A percentile compares a stretch with the other conserved stretches of the same genome.
These are phyloP conservation scores for Tolypocladium guangdongense DNA, from an alignment of 2,329 filamentous ascomycete species.

Conservation along the genomic window DNA sequence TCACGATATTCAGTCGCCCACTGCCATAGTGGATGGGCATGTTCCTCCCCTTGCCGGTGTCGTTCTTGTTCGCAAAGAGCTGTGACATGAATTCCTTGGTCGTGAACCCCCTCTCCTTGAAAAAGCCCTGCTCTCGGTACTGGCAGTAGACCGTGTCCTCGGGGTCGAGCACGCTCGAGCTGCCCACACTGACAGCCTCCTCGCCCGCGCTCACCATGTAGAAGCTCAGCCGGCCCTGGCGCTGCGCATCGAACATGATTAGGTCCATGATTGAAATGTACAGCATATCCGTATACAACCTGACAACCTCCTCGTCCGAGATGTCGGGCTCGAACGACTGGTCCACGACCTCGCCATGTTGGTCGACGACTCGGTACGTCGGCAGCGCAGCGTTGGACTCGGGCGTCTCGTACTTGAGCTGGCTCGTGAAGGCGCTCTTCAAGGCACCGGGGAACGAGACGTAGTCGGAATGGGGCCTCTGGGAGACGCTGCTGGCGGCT, in stretches of 20 bases:
- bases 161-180: constrained; percentile 70
- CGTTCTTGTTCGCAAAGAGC: constrained; percentile 77
- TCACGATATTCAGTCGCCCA: constrained; percentile 69
- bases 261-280: constrained; percentile 78
- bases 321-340: constrained; percentile 58
- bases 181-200: constrained; percentile 87
- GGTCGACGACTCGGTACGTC: constrained; percentile 86
- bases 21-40: constrained; percentile 98
- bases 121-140: constrained; percentile 88
- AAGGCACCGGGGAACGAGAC: constrained; percentile 87
- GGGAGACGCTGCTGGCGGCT: constrained; percentile 39
- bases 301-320: constrained; percentile 47
- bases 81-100: constrained; percentile 91
- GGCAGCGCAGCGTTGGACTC: constrained; percentile 65
- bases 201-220: constrained; percentile 96
- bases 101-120: constrained; percentile 78
- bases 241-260: constrained; percentile 95
- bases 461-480: constrained; percentile 42
- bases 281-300: constrained; percentile 56
- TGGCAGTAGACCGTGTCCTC: constrained; percentile 88
- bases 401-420: constrained; percentile 67
- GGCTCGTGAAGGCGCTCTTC: constrained; percentile 82
- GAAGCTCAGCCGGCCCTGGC: constrained; percentile 87
- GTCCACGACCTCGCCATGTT: constrained; percentile 77
- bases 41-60: constrained; percentile 72